phyloP scores from a whole-genome alignment of 108 stramenopile species.

The Licmophora abbreviata region DNA sequence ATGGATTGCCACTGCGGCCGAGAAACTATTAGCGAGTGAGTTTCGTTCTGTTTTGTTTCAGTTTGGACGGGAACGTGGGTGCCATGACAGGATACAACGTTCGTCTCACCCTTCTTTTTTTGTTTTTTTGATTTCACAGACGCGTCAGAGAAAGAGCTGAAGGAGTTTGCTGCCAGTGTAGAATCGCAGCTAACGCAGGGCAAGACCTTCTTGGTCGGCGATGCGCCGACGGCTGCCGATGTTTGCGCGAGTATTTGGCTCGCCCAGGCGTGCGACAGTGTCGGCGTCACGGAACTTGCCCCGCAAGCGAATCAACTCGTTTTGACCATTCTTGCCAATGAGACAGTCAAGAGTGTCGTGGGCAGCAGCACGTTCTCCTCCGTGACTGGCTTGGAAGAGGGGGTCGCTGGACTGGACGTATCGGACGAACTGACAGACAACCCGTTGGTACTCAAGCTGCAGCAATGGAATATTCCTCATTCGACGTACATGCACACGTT shows the following conservation, averaged over 20 bases:
- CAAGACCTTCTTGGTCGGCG: constrained; percentile 8
- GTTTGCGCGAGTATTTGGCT: constrained; percentile 22
- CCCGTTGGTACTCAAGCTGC: constrained; percentile 49
- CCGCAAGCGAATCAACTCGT: constrained; percentile 4
- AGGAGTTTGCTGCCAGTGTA: no score
- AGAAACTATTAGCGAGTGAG: no score
- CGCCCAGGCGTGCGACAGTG: constrained; percentile 5
- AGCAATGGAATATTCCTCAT: constrained; percentile 40
- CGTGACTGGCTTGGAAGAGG: background rate
- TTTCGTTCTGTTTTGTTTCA: no score
- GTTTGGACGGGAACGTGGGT: no score
- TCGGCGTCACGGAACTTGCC: background rate
- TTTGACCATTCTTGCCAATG: background rate
- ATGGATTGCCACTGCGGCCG: constrained; percentile 23
- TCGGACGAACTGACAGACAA: constrained; percentile 38
- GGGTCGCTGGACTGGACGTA: background rate
- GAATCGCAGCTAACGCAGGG: constrained; percentile 4
- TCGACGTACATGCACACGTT: constrained; percentile 48
- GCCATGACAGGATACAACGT: no score
- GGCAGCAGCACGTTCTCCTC: no score
- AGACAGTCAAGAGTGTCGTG: no score
- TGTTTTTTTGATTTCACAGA: no score
- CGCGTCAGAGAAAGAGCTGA: no score
- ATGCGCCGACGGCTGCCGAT: constrained; percentile 20
- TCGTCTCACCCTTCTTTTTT: no score